Percentiles rank a stretch among this genome's conserved stretches.
phyloP scores from a whole-genome alignment of 495 filamentous ascomycete genomes.

The Podospora tetraspora region DNA sequence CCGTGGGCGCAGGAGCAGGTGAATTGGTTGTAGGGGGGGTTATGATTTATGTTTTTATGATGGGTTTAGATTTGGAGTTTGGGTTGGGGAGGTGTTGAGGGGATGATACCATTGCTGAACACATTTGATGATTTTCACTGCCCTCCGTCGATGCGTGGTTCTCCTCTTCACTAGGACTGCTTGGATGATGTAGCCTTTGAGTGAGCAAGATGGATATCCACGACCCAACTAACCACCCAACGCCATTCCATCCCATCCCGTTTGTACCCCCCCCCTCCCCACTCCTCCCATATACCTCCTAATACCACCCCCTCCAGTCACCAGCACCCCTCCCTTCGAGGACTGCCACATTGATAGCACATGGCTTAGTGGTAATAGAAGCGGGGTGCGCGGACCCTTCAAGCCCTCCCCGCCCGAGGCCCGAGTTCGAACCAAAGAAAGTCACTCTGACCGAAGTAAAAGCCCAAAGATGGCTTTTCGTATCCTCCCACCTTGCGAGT shows the following conservation, averaged over 20 bases:
- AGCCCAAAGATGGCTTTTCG: neutral
- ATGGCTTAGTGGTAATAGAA: too few species aligned
- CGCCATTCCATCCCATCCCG: too few species aligned
- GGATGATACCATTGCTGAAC: neutral
- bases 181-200: neutral
- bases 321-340: too few species aligned
- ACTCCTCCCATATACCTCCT: too few species aligned
- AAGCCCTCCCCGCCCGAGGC: neutral
- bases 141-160: too few species aligned
- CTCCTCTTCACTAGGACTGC: too few species aligned
- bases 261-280: too few species aligned
- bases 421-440: neutral
- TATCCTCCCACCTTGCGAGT: neutral
- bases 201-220: neutral
- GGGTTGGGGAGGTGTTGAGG: neutral
- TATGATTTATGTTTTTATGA: neutral
- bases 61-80: neutral
- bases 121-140: neutral
- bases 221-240: too few species aligned
- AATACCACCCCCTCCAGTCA: too few species aligned
- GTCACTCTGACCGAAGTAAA: neutral
- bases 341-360: too few species aligned
- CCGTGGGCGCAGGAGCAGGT: constrained; percentile 38
- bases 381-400: too few species aligned
- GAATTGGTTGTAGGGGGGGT: constrained; percentile 23